Evolutionary conservation across 495 filamentous ascomycete genomes (phyloP), one percentile per base, ranked within the genome.

Genomic region (Podospora bellae-mahoneyi): DNA sequence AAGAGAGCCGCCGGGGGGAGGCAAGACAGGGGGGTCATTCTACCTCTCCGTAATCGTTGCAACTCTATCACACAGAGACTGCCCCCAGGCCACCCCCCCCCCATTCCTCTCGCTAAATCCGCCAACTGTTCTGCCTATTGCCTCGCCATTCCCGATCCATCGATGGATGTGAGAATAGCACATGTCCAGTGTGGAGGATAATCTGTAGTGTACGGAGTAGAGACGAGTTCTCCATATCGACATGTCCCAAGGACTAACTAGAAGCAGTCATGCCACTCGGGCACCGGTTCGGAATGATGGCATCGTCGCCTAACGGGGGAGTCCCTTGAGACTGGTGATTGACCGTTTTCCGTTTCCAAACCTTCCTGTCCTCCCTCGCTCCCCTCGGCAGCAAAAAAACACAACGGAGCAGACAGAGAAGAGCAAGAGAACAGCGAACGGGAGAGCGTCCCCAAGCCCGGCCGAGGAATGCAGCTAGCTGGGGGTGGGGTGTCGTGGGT

Each of bases 61-160:
- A 48, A 48, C 39, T 48, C 39, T 48, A 48, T 59, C 56, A 23
- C 56, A 27, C 19, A 20, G 19, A 23, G 19, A 9, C 16, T 27
- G 19, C 7, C 19, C 19, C 56, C 26, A 59, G 56, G 19, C 56
- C n/a, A n/a, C n/a, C 19, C 7, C 19, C 19, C 7, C 23, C 23
- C 23, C 1, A 9, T 59, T 59, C 19, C 26, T 59, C 56, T 7
- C 30, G 54, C 44, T 28, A 30, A 16, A 65, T 30, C 5, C 13
- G 32, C 56, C 16, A 18, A 60, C 55, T 64, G 60, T 18, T 44
- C 32, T 60, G 61, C 60, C 66, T 68, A 68, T 68, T 68, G 62
- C 67, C 55, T 64, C 54, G 62, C 62, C 44, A 68, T 68, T 26
- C 67, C 67, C 39, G 18, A 60, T 64, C 32, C 55, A 58, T 60